A percentile compares a stretch with the other conserved stretches of the same genome.
Conservation (phyloP, 1,284 basidiomycete species). For the Leccinum solheimii region DNA sequence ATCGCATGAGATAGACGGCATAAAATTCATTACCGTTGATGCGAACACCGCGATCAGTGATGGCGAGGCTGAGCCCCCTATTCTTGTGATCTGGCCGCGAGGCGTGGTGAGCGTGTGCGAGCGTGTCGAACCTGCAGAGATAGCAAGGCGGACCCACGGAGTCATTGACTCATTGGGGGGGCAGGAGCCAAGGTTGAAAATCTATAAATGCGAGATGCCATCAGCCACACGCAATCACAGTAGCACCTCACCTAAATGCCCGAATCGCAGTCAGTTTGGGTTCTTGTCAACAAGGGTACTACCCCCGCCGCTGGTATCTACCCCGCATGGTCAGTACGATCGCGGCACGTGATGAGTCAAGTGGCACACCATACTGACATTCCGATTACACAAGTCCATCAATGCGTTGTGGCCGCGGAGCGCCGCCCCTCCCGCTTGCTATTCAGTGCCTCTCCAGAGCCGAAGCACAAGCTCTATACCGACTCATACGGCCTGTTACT, state of each 20-base stretch:
- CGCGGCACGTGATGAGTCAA: background rate
- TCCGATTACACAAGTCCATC: too few relatives aligned
- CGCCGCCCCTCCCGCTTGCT: background rate
- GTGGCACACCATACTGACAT: background rate
- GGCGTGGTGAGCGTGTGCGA: too few relatives aligned
- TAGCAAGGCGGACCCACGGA: too few relatives aligned
- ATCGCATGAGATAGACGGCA: too few relatives aligned
- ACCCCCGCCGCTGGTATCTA: background rate
- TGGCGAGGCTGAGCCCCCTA: too few relatives aligned
- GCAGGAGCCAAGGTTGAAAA: too few relatives aligned
- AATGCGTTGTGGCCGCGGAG: background rate
- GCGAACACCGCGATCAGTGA: too few relatives aligned
- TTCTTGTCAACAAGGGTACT: background rate
- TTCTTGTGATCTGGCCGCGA: too few relatives aligned
- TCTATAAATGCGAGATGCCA: background rate
- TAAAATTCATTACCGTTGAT: too few relatives aligned
- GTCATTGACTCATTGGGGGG: too few relatives aligned
- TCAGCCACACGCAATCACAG: background rate
- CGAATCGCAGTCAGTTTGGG: background rate
- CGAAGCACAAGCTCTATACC: background rate
- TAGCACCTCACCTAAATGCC: background rate
- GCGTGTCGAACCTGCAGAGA: too few relatives aligned
- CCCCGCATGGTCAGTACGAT: background rate
- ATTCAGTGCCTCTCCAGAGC: background rate
- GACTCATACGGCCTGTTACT: background rate